Evolutionary conservation across 2,329 filamentous ascomycete genomes (phyloP).

Genomic region (Phialocephala sp.): DNA sequence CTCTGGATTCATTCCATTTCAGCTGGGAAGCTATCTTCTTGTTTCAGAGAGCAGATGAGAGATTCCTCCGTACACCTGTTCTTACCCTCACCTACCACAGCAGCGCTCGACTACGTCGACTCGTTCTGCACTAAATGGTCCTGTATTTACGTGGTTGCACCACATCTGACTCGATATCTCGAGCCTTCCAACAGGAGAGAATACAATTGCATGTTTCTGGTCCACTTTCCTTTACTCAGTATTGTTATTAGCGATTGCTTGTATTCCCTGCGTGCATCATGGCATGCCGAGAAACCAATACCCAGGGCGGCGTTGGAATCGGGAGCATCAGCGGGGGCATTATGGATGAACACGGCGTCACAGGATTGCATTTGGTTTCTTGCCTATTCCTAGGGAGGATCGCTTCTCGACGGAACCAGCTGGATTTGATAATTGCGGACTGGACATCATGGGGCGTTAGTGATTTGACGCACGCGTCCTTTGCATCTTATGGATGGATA

Average conservation of each 20-base stretch:
- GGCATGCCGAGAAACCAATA: constrained; percentile 9
- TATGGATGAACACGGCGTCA: neutral
- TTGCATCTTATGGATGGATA: constrained; percentile 9
- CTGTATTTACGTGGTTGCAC: neutral
- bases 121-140: neutral
- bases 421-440: neutral
- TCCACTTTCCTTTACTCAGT: neutral
- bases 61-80: too few species aligned
- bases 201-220: neutral
- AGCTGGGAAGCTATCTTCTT: neutral
- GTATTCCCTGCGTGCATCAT: constrained; percentile 10
- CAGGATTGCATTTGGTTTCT: neutral
- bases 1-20: neutral
- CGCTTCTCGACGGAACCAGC: neutral
- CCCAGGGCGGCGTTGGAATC: neutral
- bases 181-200: neutral
- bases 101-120: neutral
- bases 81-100: neutral
- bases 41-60: neutral
- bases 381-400: neutral
- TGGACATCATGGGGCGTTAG: constrained; percentile 9
- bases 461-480: neutral
- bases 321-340: constrained; percentile 9
- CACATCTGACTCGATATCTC: neutral
- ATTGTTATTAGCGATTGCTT: constrained; percentile 3